These are phyloP conservation scores for Margaritispora aquatica DNA, from an alignment of 495 filamentous ascomycete genomes.

Conservation along the genomic window DNA sequence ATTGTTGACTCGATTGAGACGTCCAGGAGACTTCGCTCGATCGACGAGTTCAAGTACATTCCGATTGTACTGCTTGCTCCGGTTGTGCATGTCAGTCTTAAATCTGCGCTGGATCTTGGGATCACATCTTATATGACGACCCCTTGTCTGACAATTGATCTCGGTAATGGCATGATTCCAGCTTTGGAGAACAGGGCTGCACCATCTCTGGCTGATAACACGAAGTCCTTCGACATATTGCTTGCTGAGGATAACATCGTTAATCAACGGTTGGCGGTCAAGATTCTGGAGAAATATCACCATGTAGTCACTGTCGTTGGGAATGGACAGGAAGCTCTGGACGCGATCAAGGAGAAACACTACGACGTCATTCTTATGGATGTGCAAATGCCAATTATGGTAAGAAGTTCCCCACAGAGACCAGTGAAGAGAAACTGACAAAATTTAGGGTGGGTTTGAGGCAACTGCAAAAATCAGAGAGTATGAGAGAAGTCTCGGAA, in stretches of 20 bases:
- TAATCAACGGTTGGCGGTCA: conserved; percentile 93
- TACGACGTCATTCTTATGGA: conserved; percentile 99
- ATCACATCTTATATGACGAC: conserved; percentile 99
- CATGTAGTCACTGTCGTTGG: conserved; percentile 94
- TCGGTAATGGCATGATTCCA: conserved; percentile 98
- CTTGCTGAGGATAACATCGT: conserved; percentile 97
- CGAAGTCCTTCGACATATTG: conserved; percentile 91
- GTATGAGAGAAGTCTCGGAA: conserved; percentile 72
- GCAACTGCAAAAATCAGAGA: conserved; percentile 95
- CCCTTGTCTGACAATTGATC: conserved; percentile 88
- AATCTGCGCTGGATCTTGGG: conserved; percentile 90
- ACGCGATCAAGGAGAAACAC: conserved; percentile 79
- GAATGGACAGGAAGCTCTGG: conserved; percentile 88
- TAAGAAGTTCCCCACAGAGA: conserved; percentile 29
- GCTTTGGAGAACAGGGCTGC: conserved; percentile 91
- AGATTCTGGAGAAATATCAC: conserved; percentile 97
- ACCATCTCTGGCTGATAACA: conserved; percentile 87
- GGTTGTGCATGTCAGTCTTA: conserved; percentile 84
- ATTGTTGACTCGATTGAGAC: conserved; percentile 93
- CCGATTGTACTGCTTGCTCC: conserved; percentile 92
- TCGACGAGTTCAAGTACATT: conserved; percentile 96
- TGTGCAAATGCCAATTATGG: conserved; percentile 99
- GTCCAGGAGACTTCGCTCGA: conserved; percentile 72
- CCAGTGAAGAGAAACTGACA: conserved; percentile 8
- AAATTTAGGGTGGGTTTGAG: conserved; percentile 80